Percentiles rank a stretch among this genome's conserved stretches.
These are phyloP conservation scores for Rhizopogon rudus DNA, from an alignment of 768 basidiomycete species.

Conservation along the genomic window DNA sequence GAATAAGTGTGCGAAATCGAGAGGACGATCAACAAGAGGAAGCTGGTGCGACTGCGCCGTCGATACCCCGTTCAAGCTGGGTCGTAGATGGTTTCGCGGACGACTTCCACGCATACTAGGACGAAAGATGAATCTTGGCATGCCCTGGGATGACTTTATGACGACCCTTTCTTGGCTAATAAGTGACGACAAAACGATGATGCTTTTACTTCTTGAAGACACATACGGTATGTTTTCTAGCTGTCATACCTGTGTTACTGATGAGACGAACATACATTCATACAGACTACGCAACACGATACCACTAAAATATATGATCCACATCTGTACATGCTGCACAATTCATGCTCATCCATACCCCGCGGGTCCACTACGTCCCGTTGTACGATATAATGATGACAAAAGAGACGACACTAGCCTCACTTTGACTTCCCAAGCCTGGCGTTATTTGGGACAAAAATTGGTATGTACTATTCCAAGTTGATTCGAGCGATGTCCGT, in stretches of 20 bases:
- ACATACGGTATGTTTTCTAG: slow-evolving; percentile 5
- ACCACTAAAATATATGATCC: not conserved
- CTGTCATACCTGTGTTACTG: not conserved
- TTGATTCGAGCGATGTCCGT: not conserved
- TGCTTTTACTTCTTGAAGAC: not conserved
- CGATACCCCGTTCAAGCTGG: slow-evolving; percentile 8
- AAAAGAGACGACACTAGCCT: not conserved
- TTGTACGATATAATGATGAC: slow-evolving; percentile 18
- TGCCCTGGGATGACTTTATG: not conserved
- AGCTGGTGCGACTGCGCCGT: slow-evolving; percentile 7
- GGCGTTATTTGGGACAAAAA: not conserved
- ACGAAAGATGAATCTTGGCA: not conserved
- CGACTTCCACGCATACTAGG: not conserved
- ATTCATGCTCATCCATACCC: not conserved
- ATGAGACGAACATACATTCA: not conserved
- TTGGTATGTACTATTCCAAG: not conserved
- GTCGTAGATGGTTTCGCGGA: not conserved
- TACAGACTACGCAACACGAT: slow-evolving; percentile 5
- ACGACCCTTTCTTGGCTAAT: not conserved
- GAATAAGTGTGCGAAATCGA: slow-evolving; percentile 1
- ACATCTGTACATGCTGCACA: slow-evolving; percentile 1
- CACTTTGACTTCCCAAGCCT: not conserved
- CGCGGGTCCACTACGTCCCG: slow-evolving; percentile 10
- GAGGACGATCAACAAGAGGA: slow-evolving; percentile 2
- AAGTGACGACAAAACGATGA: not conserved